Evolutionary conservation across 2,329 filamentous ascomycete genomes (phyloP).

Genomic region (Stemphylium lycopersici): DNA sequence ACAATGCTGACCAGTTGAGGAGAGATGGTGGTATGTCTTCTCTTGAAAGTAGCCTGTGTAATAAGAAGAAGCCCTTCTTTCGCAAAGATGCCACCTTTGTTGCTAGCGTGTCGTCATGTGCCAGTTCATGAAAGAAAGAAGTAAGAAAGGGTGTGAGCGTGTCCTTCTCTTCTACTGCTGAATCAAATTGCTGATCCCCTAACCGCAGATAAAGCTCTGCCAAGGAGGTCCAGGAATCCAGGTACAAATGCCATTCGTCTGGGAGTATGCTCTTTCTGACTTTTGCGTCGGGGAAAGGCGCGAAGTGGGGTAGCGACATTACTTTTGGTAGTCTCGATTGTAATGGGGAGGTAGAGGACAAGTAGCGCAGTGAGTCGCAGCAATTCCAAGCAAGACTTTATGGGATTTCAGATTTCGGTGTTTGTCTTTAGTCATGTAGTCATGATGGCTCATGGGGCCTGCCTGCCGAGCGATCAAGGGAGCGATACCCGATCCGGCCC

Average conservation of each 20-base stretch:
- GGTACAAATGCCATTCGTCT: conserved; percentile 76
- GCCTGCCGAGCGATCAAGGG: conserved; percentile 6
- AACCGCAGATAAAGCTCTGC: conserved; percentile 68
- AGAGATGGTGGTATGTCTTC: conserved; percentile 56
- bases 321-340: not conserved
- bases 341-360: too few relatives aligned
- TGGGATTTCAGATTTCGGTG: conserved; percentile 1
- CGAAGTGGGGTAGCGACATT: conserved; percentile 71
- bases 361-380: not conserved
- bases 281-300: conserved; percentile 73
- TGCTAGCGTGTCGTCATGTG: conserved; percentile 34
- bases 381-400: not conserved
- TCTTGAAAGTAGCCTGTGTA: conserved; percentile 62
- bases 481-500: conserved; percentile 27
- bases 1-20: conserved; percentile 70
- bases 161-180: conserved; percentile 60
- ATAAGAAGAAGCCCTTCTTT: conserved; percentile 69
- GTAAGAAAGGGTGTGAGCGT: conserved; percentile 68
- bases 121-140: conserved; percentile 67
- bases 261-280: conserved; percentile 71
- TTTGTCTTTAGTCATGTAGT: conserved; percentile 26
- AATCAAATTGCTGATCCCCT: conserved; percentile 61
- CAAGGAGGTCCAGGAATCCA: conserved; percentile 77
- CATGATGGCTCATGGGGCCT: conserved; percentile 34
- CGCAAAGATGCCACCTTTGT: conserved; percentile 60